phyloP scores from a whole-genome alignment of 2,329 filamentous ascomycete genomes.

The Phaeoacremonium minimum region DNA sequence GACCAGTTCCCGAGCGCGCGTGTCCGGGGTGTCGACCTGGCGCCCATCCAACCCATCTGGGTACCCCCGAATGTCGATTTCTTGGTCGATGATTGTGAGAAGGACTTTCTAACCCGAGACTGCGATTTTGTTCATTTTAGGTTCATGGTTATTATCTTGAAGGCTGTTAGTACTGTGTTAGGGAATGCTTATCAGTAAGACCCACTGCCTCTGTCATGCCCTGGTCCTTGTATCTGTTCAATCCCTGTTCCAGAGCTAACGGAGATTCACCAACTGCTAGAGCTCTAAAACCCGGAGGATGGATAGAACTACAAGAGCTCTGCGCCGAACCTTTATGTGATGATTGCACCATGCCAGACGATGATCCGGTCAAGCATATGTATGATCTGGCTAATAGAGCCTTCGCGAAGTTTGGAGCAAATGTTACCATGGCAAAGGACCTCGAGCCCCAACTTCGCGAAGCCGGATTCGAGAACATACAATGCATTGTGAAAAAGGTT shows the following conservation, averaged over 20 bases:
- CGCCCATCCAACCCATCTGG: slow-evolving; percentile 33
- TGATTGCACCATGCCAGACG: slow-evolving; percentile 17
- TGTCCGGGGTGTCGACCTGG: slow-evolving; percentile 32
- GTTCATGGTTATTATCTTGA: slow-evolving; percentile 32
- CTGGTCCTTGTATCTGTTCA: too few relatives aligned
- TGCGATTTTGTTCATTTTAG: slow-evolving; percentile 24
- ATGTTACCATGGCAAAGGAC: slow-evolving; percentile 23
- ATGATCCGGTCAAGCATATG: slow-evolving; percentile 20
- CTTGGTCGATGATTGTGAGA: slow-evolving; percentile 29
- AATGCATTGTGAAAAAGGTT: slow-evolving; percentile 33
- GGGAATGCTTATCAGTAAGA: slow-evolving; percentile 27
- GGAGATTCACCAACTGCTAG: too few relatives aligned
- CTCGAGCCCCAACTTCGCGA: slow-evolving; percentile 16
- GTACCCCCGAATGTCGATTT: slow-evolving; percentile 34
- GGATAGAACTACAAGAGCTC: slow-evolving; percentile 23
- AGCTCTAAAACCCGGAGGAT: slow-evolving; percentile 20
- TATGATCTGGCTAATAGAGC: slow-evolving; percentile 21
- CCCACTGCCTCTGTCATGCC: background rate
- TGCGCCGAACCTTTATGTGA: slow-evolving; percentile 18
- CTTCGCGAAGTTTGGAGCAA: slow-evolving; percentile 21
- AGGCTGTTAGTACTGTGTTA: slow-evolving; percentile 44
- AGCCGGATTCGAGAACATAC: slow-evolving; percentile 36
- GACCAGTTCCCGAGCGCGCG: slow-evolving; percentile 31
- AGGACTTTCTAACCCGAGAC: slow-evolving; percentile 13
- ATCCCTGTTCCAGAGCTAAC: background rate